phyloP scores from a whole-genome alignment of 2,329 filamentous ascomycete genomes.

The Fusarium sp. region DNA sequence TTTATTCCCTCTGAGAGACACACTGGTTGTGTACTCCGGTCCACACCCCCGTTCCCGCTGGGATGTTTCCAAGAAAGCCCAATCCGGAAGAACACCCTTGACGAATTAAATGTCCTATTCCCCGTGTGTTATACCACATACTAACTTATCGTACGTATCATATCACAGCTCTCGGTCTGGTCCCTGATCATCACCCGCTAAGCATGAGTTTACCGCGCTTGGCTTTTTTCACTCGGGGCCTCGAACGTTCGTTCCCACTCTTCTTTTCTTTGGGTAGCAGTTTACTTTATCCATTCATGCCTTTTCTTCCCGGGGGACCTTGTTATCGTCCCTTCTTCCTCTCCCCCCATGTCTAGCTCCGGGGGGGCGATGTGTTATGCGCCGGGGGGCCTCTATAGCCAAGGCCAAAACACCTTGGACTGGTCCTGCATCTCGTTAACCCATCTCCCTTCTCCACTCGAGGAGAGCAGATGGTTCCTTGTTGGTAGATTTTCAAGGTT shows the following conservation, averaged over 20 bases:
- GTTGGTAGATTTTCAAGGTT: neutral
- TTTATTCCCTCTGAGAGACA: neutral
- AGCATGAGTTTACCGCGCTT: neutral
- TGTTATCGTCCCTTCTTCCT: constrained; percentile 3
- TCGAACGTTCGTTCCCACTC: neutral
- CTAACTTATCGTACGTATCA: neutral
- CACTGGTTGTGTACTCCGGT: neutral
- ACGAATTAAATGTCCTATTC: neutral
- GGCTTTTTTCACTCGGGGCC: neutral
- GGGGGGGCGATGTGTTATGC: constrained; percentile 5
- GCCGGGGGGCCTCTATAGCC: constrained; percentile 3
- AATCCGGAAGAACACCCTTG: neutral
- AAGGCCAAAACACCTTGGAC: neutral
- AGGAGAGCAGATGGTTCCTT: neutral
- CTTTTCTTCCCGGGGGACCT: neutral
- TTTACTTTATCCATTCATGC: constrained; percentile 14
- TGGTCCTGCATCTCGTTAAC: constrained; percentile 12
- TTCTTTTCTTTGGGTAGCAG: neutral
- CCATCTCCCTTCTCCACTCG: neutral
- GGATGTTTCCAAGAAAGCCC: neutral
- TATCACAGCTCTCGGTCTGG: neutral
- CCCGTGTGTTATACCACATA: neutral
- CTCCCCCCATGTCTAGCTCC: constrained; percentile 4
- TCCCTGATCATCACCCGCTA: constrained; percentile 30
- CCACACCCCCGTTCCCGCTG: neutral